Evolutionary conservation across 139 green algal species (phyloP).

Genomic region (Parachlorella kessleri): DNA sequence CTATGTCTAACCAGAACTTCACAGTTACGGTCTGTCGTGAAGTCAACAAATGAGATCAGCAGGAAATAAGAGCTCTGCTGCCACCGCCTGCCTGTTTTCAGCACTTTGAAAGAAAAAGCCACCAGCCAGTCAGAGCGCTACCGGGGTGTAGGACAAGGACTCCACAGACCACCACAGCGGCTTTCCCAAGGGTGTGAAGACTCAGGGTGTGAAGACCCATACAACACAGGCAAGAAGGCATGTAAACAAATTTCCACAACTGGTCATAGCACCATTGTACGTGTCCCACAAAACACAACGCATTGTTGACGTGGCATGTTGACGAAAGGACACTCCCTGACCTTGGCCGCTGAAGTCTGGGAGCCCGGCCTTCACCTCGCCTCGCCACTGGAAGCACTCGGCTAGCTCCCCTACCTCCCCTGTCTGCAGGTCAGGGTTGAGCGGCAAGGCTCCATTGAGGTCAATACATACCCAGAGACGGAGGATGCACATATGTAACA

Average conservation of each 20-base stretch:
- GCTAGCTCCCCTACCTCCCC: constrained; percentile 65
- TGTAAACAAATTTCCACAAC: neutral
- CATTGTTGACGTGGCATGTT: neutral
- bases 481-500: neutral
- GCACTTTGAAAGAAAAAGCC: no score
- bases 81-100: no score
- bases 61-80: no score
- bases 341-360: constrained; percentile 33
- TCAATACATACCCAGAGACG: neutral
- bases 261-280: neutral
- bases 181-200: no score
- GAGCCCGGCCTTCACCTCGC: constrained; percentile 60
- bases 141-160: no score
- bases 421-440: constrained; percentile 3
- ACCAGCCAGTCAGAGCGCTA: no score
- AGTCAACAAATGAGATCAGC: neutral
- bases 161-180: no score
- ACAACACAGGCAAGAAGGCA: no score
- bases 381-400: constrained; percentile 72
- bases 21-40: no score
- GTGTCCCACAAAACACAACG: neutral
- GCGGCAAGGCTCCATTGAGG: neutral
- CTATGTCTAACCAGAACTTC: no score
- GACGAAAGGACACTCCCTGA: neutral
- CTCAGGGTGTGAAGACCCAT: no score